Percentiles rank a stretch among this genome's conserved stretches.
Evolutionary conservation across 1,284 basidiomycete species (phyloP).

Genomic region (Golubevia pallescens): DNA sequence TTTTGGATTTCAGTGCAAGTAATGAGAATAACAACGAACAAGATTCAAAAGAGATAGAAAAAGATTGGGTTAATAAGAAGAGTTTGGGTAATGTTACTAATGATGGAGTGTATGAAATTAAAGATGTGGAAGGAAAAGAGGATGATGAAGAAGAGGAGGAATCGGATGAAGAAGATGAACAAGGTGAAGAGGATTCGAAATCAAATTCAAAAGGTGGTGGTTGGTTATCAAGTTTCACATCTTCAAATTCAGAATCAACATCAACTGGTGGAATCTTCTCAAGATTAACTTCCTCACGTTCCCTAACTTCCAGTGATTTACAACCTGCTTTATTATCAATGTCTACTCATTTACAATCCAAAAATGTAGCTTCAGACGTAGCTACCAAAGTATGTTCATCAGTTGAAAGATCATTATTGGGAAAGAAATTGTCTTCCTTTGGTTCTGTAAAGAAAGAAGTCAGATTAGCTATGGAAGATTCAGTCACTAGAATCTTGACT

Average conservation of each 20-base stretch:
- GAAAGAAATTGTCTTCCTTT: conserved; percentile 69
- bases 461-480: conserved; percentile 79
- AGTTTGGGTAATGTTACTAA: conserved; percentile 48
- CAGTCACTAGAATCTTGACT: conserved; percentile 90
- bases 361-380: conserved; percentile 97
- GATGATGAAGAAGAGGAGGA: conserved; percentile 19
- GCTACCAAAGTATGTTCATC: conserved; percentile 91
- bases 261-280: conserved; percentile 73
- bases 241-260: conserved; percentile 61
- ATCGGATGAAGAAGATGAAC: conserved; percentile 34
- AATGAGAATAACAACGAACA: neutral
- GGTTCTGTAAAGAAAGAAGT: conserved; percentile 79
- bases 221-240: conserved; percentile 45
- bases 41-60: neutral
- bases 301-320: conserved; percentile 81
- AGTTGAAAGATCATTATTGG: conserved; percentile 84
- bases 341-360: conserved; percentile 97
- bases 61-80: conserved; percentile 37
- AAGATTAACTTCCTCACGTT: conserved; percentile 75
- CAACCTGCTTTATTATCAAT: conserved; percentile 88
- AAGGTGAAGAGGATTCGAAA: conserved; percentile 16
- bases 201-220: conserved; percentile 4
- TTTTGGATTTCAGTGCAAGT: conserved; percentile 16
- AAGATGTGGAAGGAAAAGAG: conserved; percentile 25
- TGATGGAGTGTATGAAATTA: conserved; percentile 60